Base-by-base conservation (phyloP, 2,329 filamentous ascomycete genomes). In the Aureobasidium namibiae region DNA sequence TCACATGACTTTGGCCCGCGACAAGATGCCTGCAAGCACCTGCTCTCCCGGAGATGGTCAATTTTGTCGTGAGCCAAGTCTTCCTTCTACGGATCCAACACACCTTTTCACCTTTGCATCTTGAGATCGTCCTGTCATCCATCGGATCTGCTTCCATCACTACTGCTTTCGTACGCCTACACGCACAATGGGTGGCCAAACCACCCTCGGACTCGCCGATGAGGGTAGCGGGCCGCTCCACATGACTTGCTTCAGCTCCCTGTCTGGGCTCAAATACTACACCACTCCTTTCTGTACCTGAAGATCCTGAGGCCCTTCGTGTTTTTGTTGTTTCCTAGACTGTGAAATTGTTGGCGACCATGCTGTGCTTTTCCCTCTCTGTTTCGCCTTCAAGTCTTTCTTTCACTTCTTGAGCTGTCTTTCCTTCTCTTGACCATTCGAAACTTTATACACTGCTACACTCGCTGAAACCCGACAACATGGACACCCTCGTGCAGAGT, bases 191-290 rank as follows among this genome's bases (percentile, higher is more conserved):
- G 50, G 50, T 54, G 50, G 50, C 50, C 50, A 42, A 54, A 42
- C 50, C 50, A 13, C 50, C 50, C 13, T 41, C 50, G 50, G 50
- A 29, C 50, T 54, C 50, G 36, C 50, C 50, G 36, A 54, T 23
- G 33, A 24, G 23, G n/a, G 4, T n/a, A 9, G 18, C 48, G 48
- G 48, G 21, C 48, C 48, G 34, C 49, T 52, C 49, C 49, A 39
- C 34, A 52, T 52, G 50, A 42, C n/a, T 54, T 54, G 50, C 36
- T 54, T 54, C 50, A 54, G 50, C 50, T 54, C 18, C 34, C 29
- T n/a, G 36, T 42, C 50, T 23, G 29, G 24, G 39, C 50, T 41
- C 38, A 42, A 54, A 54, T 54, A 54, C 36, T 38, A 48, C 38
- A 54, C 23, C 48, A 52, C 48, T 52, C 48, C 48, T 52, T 52